Evolutionary conservation across 345 rosid species (phyloP).

Genomic region (Linum lewisii): DNA sequence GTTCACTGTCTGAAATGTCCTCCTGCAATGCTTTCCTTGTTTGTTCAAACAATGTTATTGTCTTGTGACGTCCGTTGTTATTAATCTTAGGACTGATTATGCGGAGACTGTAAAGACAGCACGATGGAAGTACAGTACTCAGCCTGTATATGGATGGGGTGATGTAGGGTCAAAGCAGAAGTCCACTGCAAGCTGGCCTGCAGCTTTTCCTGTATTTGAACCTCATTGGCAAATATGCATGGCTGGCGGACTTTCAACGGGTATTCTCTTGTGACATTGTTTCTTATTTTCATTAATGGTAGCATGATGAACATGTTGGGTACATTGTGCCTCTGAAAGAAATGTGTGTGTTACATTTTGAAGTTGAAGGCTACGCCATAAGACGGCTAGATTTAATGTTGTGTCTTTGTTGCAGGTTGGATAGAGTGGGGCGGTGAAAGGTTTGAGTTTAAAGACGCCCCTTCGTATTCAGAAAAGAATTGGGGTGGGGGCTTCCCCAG

Average conservation of each 20-base stretch:
- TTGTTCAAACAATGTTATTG: not conserved
- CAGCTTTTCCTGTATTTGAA: conserved; percentile 93
- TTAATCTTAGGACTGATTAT: conserved; percentile 53
- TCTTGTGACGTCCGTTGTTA: not conserved
- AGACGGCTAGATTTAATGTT: conserved; percentile 5
- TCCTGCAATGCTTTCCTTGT: not conserved
- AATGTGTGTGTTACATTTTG: not conserved
- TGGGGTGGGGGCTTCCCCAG: conserved; percentile 98
- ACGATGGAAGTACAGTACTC: conserved; percentile 92
- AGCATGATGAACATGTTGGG: too few species aligned
- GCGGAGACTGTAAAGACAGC: conserved; percentile 65
- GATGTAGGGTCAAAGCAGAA: conserved; percentile 66
- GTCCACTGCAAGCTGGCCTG: conserved; percentile 97
- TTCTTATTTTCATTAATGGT: conserved; percentile 2
- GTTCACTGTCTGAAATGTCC: not conserved
- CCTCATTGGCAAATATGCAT: conserved; percentile 99
- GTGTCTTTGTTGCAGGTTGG: conserved; percentile 56
- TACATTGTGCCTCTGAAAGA: too few species aligned
- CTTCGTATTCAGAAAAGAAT: conserved; percentile 94
- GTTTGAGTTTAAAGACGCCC: conserved; percentile 81
- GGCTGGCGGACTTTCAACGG: conserved; percentile 98
- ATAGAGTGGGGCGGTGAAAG: conserved; percentile 94
- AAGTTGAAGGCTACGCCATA: not conserved
- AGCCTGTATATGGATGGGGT: conserved; percentile 93
- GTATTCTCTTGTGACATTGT: conserved; percentile 25